Evolutionary conservation across 2,329 filamentous ascomycete genomes (phyloP).

Genomic region (Ophiobolus disseminans): DNA sequence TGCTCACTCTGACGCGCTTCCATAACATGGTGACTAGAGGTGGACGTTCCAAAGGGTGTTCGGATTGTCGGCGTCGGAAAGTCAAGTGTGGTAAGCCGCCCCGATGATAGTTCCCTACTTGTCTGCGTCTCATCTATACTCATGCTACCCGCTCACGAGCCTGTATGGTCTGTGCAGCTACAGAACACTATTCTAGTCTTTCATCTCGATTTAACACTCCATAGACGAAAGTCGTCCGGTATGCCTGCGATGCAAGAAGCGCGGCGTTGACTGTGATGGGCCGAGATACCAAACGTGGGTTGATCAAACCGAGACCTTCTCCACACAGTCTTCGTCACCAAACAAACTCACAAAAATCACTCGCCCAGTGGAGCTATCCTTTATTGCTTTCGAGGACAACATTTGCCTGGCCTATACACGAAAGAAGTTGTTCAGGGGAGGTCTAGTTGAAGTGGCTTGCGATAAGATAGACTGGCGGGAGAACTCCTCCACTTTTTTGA

Average conservation of each 20-base stretch:
- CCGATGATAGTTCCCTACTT: background rate
- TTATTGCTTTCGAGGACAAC: slow-evolving; percentile 31
- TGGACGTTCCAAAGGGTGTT: slow-evolving; percentile 38
- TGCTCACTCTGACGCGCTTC: too few relatives aligned
- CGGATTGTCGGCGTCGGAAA: slow-evolving; percentile 33
- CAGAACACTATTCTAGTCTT: background rate
- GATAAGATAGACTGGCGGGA: slow-evolving; percentile 23
- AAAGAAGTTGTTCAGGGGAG: slow-evolving; percentile 33
- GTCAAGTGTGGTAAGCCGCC: slow-evolving; percentile 37
- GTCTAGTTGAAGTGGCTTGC: slow-evolving; percentile 34
- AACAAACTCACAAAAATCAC: background rate
- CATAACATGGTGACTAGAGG: slow-evolving; percentile 39
- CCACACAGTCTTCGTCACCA: background rate
- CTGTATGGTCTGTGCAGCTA: background rate
- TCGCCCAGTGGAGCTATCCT: slow-evolving; percentile 17
- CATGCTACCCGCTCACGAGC: background rate
- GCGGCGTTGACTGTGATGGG: slow-evolving; percentile 30
- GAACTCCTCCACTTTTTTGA: background rate
- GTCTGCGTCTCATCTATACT: too few relatives aligned
- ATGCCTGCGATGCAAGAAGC: slow-evolving; percentile 34
- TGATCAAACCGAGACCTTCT: slow-evolving; percentile 14
- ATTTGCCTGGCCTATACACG: slow-evolving; percentile 37
- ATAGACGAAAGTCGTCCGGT: slow-evolving; percentile 35
- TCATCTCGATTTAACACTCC: background rate
- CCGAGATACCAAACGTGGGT: slow-evolving; percentile 36